Conservation (phyloP, 2,329 filamentous ascomycete genomes). For the Diaporthe sp. region DNA sequence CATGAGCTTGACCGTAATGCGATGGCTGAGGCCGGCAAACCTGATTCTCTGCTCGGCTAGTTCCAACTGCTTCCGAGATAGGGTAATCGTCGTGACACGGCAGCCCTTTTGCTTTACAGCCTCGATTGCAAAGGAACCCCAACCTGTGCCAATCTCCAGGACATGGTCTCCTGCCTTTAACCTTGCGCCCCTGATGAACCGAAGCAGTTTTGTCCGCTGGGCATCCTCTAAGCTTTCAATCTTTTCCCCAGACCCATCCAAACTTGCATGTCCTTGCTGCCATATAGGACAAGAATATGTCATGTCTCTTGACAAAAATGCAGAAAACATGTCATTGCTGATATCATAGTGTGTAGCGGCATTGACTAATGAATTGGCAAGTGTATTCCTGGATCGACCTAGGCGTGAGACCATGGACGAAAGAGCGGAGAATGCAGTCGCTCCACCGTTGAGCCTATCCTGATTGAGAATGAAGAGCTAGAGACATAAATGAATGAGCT, state of each 20-base stretch:
- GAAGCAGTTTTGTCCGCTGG: not conserved
- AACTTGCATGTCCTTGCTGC: not conserved
- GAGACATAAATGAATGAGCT: too few relatives aligned
- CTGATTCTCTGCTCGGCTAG: not conserved
- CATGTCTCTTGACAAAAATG: not conserved
- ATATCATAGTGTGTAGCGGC: not conserved
- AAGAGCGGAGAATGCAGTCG: rapidly evolving
- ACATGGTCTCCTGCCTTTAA: not conserved
- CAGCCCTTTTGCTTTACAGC: not conserved
- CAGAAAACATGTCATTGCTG: not conserved
- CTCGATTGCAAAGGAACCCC: not conserved
- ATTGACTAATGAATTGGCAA: not conserved
- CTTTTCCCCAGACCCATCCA: not conserved
- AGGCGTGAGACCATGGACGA: not conserved
- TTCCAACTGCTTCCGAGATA: not conserved
- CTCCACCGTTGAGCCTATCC: too few relatives aligned
- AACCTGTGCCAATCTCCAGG: not conserved
- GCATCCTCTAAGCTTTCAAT: not conserved
- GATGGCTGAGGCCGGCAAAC: not conserved
- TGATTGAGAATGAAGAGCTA: too few relatives aligned
- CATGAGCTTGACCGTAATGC: not conserved
- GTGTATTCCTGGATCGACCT: not conserved
- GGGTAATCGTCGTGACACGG: not conserved
- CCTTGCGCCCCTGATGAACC: not conserved
- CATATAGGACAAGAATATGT: not conserved